Evolutionary conservation across 257 asterid genomes (phyloP).

Genomic region (Dorcoceras hygrometricum): DNA sequence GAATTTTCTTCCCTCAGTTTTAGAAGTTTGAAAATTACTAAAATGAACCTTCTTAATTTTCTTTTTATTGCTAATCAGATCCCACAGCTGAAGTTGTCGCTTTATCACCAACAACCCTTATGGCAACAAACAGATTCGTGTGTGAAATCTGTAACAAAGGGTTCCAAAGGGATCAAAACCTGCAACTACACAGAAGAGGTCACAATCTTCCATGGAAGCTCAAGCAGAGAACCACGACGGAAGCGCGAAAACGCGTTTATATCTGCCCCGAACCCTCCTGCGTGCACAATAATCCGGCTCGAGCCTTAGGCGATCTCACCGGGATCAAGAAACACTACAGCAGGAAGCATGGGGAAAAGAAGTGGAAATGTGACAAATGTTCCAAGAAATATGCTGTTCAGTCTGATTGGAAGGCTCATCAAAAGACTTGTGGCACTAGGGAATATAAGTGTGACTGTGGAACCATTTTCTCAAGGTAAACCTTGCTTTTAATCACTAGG

Average conservation of each 20-base stretch:
- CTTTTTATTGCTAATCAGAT: constrained; percentile 34
- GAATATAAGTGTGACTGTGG: constrained; percentile 90
- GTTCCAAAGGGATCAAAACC: constrained; percentile 86
- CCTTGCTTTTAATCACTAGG: not conserved
- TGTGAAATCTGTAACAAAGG: constrained; percentile 91
- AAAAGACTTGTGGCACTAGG: constrained; percentile 84
- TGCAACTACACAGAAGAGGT: constrained; percentile 78
- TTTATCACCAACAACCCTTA: constrained; percentile 75
- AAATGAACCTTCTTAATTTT: not conserved
- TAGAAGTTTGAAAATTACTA: not conserved
- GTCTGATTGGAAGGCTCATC: constrained; percentile 93
- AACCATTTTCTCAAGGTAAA: constrained; percentile 83
- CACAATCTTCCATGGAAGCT: constrained; percentile 95
- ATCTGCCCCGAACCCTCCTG: constrained; percentile 81
- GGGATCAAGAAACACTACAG: constrained; percentile 93
- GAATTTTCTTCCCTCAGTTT: not conserved
- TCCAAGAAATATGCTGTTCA: constrained; percentile 80
- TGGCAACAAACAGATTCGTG: constrained; percentile 86
- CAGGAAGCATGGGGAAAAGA: constrained; percentile 87
- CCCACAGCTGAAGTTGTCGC: constrained; percentile 85
- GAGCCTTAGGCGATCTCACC: constrained; percentile 82
- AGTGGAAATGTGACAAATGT: constrained; percentile 89
- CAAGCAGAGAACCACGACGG: constrained; percentile 53
- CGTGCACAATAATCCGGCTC: constrained; percentile 66
- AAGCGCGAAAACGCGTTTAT: constrained; percentile 65